A percentile compares a stretch with the other conserved stretches of the same genome.
Conservation (phyloP, 2,329 filamentous ascomycete genomes). For the Sarocladium oryzae region DNA sequence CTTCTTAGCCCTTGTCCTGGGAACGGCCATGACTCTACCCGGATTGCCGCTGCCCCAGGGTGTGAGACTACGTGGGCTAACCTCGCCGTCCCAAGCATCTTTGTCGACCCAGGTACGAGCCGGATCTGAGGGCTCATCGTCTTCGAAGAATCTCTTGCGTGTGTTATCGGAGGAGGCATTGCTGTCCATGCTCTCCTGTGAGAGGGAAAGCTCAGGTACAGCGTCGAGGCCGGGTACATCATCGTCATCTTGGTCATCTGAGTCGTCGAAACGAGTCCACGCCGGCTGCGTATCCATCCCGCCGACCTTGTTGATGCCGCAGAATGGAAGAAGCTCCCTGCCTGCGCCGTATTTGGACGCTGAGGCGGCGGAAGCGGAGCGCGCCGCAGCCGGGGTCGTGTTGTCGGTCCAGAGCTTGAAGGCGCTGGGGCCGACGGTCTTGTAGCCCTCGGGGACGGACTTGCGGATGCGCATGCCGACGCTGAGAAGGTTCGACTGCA, state of each 20-base stretch:
- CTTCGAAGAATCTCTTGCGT: constrained; percentile 43
- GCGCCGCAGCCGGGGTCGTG: constrained; percentile 13
- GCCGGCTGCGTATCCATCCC: constrained; percentile 55
- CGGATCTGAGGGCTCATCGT: constrained; percentile 24
- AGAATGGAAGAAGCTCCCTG: constrained; percentile 71
- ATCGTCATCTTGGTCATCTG: constrained; percentile 18
- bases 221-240: constrained; percentile 29
- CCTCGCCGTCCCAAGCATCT: constrained; percentile 29
- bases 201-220: constrained; percentile 45
- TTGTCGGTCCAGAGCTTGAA: constrained; percentile 46
- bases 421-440: constrained; percentile 51
- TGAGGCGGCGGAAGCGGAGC: constrained; percentile 13
- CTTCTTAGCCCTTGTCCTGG: constrained; percentile 27
- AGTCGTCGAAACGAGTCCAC: not conserved
- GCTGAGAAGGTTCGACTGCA: constrained; percentile 78
- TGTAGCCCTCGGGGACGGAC: constrained; percentile 88
- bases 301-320: constrained; percentile 70
- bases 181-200: constrained; percentile 46
- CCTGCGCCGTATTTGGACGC: constrained; percentile 26
- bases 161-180: constrained; percentile 15
- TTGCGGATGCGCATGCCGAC: constrained; percentile 96
- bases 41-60: constrained; percentile 31
- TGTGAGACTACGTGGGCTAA: constrained; percentile 32
- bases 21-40: constrained; percentile 40
- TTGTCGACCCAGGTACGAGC: not conserved